Evolutionary conservation across 2,329 filamentous ascomycete genomes (phyloP).

Genomic region (Monosporascus cannonballus): DNA sequence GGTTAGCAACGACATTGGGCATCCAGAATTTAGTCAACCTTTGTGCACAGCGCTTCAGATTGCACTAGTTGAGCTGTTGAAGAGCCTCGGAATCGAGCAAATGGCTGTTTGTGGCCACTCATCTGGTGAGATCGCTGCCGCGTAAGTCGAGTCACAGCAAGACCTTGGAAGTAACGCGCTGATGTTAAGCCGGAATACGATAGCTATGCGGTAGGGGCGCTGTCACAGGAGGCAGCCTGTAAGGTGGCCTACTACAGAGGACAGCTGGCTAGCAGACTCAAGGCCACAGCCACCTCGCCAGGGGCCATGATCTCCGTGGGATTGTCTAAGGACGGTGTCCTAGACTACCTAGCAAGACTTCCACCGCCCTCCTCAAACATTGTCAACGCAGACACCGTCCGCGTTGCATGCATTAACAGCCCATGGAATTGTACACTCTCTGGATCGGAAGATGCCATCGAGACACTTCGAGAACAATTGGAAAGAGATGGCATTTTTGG

Average conservation of each 20-base stretch:
- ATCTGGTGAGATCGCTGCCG: not conserved
- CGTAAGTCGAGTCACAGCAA: not conserved
- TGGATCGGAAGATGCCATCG: constrained; percentile 18
- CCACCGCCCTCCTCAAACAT: constrained; percentile 2
- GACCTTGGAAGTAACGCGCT: not conserved
- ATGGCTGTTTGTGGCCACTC: not conserved
- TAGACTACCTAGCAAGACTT: constrained; percentile 15
- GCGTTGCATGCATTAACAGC: constrained; percentile 28
- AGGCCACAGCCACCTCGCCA: constrained; percentile 1
- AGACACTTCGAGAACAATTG: constrained; percentile 16
- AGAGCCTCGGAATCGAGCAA: not conserved
- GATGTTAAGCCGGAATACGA: not conserved
- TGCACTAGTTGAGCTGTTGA: not conserved
- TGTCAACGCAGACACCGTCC: constrained; percentile 6
- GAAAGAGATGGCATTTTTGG: constrained; percentile 22
- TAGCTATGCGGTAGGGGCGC: constrained; percentile 18
- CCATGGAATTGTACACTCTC: constrained; percentile 24
- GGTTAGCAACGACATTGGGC: too few species aligned
- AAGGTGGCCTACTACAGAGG: constrained; percentile 29
- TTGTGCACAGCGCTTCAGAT: not conserved
- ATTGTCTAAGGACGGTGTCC: constrained; percentile 16
- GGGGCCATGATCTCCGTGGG: constrained; percentile 27
- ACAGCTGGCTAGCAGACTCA: constrained; percentile 19
- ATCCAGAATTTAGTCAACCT: not conserved
- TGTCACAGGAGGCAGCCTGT: constrained; percentile 22